Evolutionary conservation across 2,329 filamentous ascomycete species (phyloP).

Genomic region (Beauveria sp.): DNA sequence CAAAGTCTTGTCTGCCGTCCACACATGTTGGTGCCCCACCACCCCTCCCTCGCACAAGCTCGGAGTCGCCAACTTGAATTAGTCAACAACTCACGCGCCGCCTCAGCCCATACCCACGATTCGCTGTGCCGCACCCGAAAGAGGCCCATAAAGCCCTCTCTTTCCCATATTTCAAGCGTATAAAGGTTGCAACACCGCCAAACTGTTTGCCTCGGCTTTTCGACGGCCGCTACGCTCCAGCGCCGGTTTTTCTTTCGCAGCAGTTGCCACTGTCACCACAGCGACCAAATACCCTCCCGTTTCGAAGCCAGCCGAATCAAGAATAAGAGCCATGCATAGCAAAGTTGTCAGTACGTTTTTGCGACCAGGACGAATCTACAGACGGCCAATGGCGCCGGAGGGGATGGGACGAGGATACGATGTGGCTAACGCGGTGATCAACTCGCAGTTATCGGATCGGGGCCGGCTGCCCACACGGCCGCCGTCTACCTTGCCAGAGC

Average conservation of each 20-base stretch:
- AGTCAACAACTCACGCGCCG: conserved; percentile 8
- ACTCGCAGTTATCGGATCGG: conserved; percentile 70
- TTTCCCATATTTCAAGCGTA: background rate
- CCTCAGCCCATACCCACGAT: background rate
- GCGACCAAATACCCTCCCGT: conserved; percentile 15
- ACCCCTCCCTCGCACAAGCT: conserved; percentile 3
- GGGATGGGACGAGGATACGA: background rate
- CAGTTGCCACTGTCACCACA: conserved; percentile 47
- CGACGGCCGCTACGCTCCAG: conserved; percentile 70
- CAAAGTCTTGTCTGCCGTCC: background rate
- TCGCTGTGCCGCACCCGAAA: background rate
- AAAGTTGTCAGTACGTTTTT: conserved; percentile 74
- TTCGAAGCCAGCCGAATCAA: conserved; percentile 21
- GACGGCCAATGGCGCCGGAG: background rate
- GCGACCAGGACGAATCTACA: conserved; percentile 1
- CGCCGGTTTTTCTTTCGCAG: conserved; percentile 65
- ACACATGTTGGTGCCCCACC: conserved; percentile 1
- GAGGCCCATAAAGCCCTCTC: conserved; percentile 9
- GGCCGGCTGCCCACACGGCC: conserved; percentile 94
- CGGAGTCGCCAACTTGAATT: conserved; percentile 7
- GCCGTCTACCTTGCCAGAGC: conserved; percentile 94
- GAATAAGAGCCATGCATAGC: conserved; percentile 70
- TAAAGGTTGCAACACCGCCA: conserved; percentile 46
- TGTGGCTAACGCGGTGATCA: background rate
- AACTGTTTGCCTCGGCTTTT: conserved; percentile 84